Base-by-base conservation (phyloP, 805 yeast species). In the Pichia manshurica region DNA sequence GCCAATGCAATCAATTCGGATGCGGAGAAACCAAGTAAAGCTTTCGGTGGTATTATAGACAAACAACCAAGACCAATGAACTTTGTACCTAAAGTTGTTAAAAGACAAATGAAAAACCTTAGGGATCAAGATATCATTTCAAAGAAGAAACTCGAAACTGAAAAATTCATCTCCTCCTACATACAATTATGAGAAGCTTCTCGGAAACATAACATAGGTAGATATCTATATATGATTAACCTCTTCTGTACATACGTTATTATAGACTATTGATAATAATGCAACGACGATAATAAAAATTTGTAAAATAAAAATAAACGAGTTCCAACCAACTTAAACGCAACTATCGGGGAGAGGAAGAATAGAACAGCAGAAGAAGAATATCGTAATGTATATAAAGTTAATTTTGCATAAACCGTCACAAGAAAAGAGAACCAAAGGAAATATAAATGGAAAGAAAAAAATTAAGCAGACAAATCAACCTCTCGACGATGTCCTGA, bases 1-100 rank as follows among this genome's bases (percentile, higher is more conserved):
- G 64, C 66, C 41, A 70, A 73, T 19, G 62, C 64, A 15, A 52
- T 66, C 19, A 93, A 95, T 9, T 82, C 95, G 1, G 91, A 88
- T 63, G 66, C 68, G 42, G 60, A 67, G 43, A 84, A 81, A 59
- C 89, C 91, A 13, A 74, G 81, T 36, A 76, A 73, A 29, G 84
- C 89, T 1, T 87, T 83, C 59, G 88, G 75, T 39, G 97, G 97
- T 20, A 68, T 84, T 49, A 70, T 73, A 50, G 70, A 72, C 48
- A 65, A 60, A 43, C 74, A 74, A 23, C 82, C 79, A 36, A 74
- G 77, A n/a, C 77, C 87, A 8, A 72, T 74, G 65, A 82, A 86
- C 19, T 85, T 79, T 56, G 70, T 83, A n/a, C 77, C 87, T 39
- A 74, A 69, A 57, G 65, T 62, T 33, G 56, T 76, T 19, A 66